phyloP scores from a whole-genome alignment of 1,139 yeast species.

The Yamadazyma kanchanaburiensis region DNA sequence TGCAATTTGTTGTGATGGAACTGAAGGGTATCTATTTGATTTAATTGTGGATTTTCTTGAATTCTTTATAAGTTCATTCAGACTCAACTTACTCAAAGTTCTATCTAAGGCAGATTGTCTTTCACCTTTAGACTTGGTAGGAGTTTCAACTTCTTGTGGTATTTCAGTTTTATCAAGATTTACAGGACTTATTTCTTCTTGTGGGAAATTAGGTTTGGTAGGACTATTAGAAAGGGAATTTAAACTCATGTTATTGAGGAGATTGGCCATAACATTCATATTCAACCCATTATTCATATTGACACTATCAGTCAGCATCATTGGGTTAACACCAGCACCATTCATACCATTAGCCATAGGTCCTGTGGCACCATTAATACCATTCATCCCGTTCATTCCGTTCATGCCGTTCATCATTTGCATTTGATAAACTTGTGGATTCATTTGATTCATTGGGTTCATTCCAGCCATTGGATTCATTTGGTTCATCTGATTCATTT shows the following conservation, averaged over 20 bases:
- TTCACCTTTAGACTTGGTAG: not conserved
- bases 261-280: no score
- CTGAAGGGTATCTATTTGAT: constrained; percentile 37
- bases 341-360: no score
- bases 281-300: no score
- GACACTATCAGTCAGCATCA: no score
- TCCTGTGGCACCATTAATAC: no score
- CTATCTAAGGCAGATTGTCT: constrained; percentile 4
- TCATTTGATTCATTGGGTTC: constrained; percentile 2
- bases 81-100: constrained; percentile 6
- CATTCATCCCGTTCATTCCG: constrained; percentile 5
- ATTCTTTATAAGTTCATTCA: constrained; percentile 21
- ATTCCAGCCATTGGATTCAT: constrained; percentile 8
- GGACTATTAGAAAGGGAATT: no score
- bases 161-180: constrained; percentile 1
- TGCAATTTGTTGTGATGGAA: constrained; percentile 19
- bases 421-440: constrained; percentile 1
- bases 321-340: no score
- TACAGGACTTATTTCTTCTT: constrained; percentile 4
- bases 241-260: constrained; percentile 1
- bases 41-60: constrained; percentile 33
- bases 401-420: constrained; percentile 2
- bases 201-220: not conserved
- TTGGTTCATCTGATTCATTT: constrained; percentile 4
- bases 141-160: not conserved